A percentile compares a stretch with the other conserved stretches of the same genome.
phyloP scores from a whole-genome alignment of 2,329 filamentous ascomycete genomes.

The Monosporascus sp. region DNA sequence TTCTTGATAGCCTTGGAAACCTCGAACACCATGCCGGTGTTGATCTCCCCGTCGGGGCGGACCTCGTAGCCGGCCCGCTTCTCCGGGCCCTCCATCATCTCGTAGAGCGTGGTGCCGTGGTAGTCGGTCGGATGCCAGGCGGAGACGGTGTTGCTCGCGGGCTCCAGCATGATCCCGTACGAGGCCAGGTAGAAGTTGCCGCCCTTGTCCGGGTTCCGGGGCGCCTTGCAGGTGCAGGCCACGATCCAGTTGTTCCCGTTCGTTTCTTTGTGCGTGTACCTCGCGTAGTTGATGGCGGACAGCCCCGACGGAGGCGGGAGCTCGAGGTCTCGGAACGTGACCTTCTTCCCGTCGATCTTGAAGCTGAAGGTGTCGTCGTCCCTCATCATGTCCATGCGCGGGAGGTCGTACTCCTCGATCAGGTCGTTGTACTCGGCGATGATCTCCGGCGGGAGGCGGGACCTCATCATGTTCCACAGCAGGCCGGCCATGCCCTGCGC shows the following conservation, averaged over 20 bases:
- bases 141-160: constrained; percentile 13
- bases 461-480: constrained; percentile 16
- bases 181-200: constrained; percentile 17
- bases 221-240: constrained; percentile 8
- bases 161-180: constrained; percentile 17
- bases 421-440: constrained; percentile 13
- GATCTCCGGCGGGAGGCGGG: constrained; percentile 11
- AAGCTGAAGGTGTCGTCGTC: constrained; percentile 12
- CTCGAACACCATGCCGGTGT: constrained; percentile 12
- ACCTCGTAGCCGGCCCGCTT: constrained; percentile 7
- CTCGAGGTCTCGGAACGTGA: constrained; percentile 12
- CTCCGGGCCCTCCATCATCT: constrained; percentile 10
- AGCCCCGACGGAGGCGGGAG: constrained; percentile 12
- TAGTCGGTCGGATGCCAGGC: constrained; percentile 13
- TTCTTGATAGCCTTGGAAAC: constrained; percentile 8
- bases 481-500: constrained; percentile 17
- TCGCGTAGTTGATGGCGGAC: constrained; percentile 13
- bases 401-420: constrained; percentile 9
- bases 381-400: constrained; percentile 15
- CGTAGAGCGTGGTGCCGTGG: constrained; percentile 17
- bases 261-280: constrained; percentile 11
- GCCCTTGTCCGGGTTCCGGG: constrained; percentile 7
- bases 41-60: constrained; percentile 10
- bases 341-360: constrained; percentile 4
- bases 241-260: constrained; percentile 17